Evolutionary conservation across 805 yeast genomes (phyloP).

Genomic region (Nakazawaea ernobii): DNA sequence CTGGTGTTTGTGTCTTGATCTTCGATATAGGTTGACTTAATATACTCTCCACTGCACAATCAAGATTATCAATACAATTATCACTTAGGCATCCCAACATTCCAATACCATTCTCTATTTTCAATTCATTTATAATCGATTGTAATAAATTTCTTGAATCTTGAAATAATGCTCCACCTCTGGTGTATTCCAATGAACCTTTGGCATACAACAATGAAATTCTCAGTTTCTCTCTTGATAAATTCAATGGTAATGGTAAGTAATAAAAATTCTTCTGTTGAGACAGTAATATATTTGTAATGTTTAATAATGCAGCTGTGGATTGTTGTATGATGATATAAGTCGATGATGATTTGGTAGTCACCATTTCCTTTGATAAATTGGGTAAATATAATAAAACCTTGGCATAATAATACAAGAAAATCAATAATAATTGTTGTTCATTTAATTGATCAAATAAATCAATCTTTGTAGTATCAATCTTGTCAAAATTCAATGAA

Average conservation of each 20-base stretch:
- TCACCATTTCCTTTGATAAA: conserved; percentile 38
- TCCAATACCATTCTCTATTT: conserved; percentile 43
- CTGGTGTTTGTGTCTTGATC: background rate
- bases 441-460: conserved; percentile 29
- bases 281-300: conserved; percentile 35
- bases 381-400: conserved; percentile 60
- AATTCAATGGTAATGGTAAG: conserved; percentile 59
- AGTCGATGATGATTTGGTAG: conserved; percentile 44
- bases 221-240: conserved; percentile 57
- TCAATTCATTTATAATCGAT: conserved; percentile 44
- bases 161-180: conserved; percentile 75
- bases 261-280: conserved; percentile 32
- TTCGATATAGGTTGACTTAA: conserved; percentile 36
- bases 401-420: conserved; percentile 56
- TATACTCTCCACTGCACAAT: conserved; percentile 55
- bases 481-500: conserved; percentile 55
- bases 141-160: conserved; percentile 56
- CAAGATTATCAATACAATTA: conserved; percentile 50
- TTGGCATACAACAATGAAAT: conserved; percentile 61
- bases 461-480: conserved; percentile 39
- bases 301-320: conserved; percentile 46
- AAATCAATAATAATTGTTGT: conserved; percentile 48
- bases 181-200: conserved; percentile 75
- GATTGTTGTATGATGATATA: conserved; percentile 67
- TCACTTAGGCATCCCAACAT: conserved; percentile 58